These are phyloP conservation scores for Pulveroboletus sp. DNA, from an alignment of 768 basidiomycete genomes.

Conservation along the genomic window DNA sequence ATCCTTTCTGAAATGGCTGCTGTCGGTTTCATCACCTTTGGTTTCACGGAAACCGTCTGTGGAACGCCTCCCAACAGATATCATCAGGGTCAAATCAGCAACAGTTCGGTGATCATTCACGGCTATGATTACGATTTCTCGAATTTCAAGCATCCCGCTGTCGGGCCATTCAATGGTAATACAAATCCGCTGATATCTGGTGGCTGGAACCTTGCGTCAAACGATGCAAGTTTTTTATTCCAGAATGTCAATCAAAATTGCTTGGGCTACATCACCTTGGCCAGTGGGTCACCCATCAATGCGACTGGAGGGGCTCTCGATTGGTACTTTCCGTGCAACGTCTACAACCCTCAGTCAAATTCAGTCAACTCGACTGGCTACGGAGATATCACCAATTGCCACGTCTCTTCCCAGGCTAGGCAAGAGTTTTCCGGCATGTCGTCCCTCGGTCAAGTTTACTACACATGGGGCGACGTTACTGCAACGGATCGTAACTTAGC, in stretches of 20 bases:
- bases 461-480: slow-evolving; percentile 83
- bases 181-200: slow-evolving; percentile 81
- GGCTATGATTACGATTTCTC: slow-evolving; percentile 92
- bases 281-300: slow-evolving; percentile 66
- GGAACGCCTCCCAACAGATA: slow-evolving; percentile 81
- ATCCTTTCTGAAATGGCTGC: slow-evolving; percentile 81
- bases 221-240: slow-evolving; percentile 92
- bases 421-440: slow-evolving; percentile 43
- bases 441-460: slow-evolving; percentile 84
- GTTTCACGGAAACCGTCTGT: slow-evolving; percentile 93
- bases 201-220: slow-evolving; percentile 72
- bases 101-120: slow-evolving; percentile 85
- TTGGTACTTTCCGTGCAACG: slow-evolving; percentile 99
- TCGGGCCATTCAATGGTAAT: slow-evolving; percentile 64
- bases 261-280: slow-evolving; percentile 66
- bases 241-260: slow-evolving; percentile 89
- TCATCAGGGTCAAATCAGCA: slow-evolving; percentile 72
- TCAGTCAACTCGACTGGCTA: slow-evolving; percentile 65
- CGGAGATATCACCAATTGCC: slow-evolving; percentile 63
- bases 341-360: slow-evolving; percentile 71
- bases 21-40: slow-evolving; percentile 98
- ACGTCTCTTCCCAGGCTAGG: slow-evolving; percentile 53
- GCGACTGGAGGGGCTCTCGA: slow-evolving; percentile 57
- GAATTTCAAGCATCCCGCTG: slow-evolving; percentile 77
- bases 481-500: slow-evolving; percentile 72